phyloP scores from a whole-genome alignment of 192 early-diverging fungal species.

The Chytriomyces confervae region DNA sequence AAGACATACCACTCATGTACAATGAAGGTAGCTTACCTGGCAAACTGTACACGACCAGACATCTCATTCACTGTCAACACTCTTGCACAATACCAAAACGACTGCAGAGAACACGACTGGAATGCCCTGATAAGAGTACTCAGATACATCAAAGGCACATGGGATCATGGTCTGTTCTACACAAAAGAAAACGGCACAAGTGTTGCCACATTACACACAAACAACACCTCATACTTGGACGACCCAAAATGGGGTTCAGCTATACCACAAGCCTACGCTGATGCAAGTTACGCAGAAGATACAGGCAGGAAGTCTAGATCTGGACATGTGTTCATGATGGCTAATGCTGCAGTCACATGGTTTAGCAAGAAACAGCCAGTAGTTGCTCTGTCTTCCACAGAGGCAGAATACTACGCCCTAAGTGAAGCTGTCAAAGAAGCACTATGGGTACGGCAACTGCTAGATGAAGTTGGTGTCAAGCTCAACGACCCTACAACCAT shows the following conservation, averaged over 20 bases:
- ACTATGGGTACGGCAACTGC: constrained; percentile 25
- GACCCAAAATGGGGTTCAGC: neutral
- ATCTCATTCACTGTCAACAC: constrained; percentile 12
- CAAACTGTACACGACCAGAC: constrained; percentile 13
- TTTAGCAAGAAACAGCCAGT: constrained; percentile 14
- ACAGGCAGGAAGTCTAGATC: constrained; percentile 23
- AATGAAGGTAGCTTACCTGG: constrained; percentile 6
- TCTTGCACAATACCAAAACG: constrained; percentile 11
- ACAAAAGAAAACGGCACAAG: neutral
- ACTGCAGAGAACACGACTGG: constrained; percentile 11
- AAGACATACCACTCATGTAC: neutral
- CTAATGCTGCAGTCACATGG: constrained; percentile 31
- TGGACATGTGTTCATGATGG: constrained; percentile 35
- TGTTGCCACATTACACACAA: constrained; percentile 3
- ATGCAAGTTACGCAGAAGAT: constrained; percentile 36
- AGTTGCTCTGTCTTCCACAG: constrained; percentile 30
- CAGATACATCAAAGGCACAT: constrained; percentile 30
- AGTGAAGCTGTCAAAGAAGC: constrained; percentile 24
- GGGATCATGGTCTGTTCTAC: constrained; percentile 35
- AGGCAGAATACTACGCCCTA: constrained; percentile 28
- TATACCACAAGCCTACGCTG: constrained; percentile 19
- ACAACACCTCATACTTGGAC: neutral
- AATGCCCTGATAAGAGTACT: constrained; percentile 9
- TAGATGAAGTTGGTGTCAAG: constrained; percentile 26
- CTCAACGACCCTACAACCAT: constrained; percentile 1